These are phyloP conservation scores for Iris pallida DNA, from an alignment of 116 monocot genomes.

Conservation along the genomic window DNA sequence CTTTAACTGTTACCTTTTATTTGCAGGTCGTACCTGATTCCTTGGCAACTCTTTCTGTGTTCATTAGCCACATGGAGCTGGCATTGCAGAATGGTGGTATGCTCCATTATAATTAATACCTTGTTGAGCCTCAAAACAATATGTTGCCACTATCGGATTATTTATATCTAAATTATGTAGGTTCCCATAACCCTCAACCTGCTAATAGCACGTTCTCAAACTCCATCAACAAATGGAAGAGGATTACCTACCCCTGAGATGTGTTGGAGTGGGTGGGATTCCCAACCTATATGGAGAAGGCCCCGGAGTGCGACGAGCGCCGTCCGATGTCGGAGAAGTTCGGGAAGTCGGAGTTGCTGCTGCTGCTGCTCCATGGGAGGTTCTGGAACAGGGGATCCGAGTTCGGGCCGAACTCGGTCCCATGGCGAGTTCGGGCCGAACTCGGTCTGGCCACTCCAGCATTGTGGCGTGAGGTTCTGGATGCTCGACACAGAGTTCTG, in stretches of 20 bases:
- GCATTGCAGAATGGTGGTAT: slow-evolving; percentile 43
- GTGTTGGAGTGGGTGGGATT: too few relatives aligned
- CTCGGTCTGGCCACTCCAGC: too few relatives aligned
- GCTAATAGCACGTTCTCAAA: slow-evolving; percentile 20
- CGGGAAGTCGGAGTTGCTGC: too few relatives aligned
- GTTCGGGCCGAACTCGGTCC: too few relatives aligned
- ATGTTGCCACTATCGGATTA: neutral
- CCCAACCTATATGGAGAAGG: too few relatives aligned
- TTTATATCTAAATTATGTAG: slow-evolving; percentile 21
- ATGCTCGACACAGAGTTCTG: too few relatives aligned
- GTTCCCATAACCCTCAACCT: slow-evolving; percentile 31
- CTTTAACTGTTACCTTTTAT: neutral
- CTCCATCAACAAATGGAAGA: slow-evolving; percentile 18
- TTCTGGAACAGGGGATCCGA: too few relatives aligned
- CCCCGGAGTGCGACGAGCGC: too few relatives aligned
- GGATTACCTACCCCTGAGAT: slow-evolving; percentile 59
- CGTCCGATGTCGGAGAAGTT: too few relatives aligned
- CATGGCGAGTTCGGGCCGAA: too few relatives aligned
- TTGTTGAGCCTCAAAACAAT: neutral
- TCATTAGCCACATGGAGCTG: slow-evolving; percentile 63
- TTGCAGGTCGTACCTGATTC: slow-evolving; percentile 77
- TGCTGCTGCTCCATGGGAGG: too few relatives aligned
- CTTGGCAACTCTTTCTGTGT: slow-evolving; percentile 67
- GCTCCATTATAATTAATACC: neutral
- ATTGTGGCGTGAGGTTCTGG: too few relatives aligned